Evolutionary conservation across 768 basidiomycete species (phyloP).

Genomic region (Leccinum broughii): DNA sequence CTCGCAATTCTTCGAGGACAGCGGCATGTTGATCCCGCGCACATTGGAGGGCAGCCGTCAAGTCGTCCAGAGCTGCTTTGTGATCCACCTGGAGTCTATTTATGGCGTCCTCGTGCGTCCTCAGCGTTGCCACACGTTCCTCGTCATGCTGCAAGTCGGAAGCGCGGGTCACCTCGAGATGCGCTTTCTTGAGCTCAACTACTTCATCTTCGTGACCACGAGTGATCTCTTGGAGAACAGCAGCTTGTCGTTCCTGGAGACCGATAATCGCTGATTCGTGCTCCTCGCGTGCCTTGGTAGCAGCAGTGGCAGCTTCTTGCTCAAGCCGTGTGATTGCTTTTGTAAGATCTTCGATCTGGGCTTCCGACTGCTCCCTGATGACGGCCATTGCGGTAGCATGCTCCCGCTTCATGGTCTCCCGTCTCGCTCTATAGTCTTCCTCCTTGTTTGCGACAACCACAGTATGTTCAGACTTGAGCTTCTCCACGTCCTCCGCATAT

Average conservation of each 20-base stretch:
- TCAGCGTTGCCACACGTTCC: slow-evolving; percentile 36
- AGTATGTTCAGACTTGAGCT: slow-evolving; percentile 62
- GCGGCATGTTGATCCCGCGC: slow-evolving; percentile 37
- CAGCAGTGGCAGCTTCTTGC: slow-evolving; percentile 44
- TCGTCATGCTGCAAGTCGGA: slow-evolving; percentile 35
- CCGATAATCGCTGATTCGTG: slow-evolving; percentile 47
- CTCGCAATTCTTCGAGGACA: slow-evolving; percentile 38
- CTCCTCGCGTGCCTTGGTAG: slow-evolving; percentile 43
- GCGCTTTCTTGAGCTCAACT: slow-evolving; percentile 46
- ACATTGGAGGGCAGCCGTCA: slow-evolving; percentile 41
- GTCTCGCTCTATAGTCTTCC: slow-evolving; percentile 51
- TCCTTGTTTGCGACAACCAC: slow-evolving; percentile 53
- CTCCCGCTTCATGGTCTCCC: slow-evolving; percentile 36
- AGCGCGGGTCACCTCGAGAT: slow-evolving; percentile 42
- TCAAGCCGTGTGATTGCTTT: slow-evolving; percentile 50
- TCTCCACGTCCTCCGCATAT: slow-evolving; percentile 65
- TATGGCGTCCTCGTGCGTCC: slow-evolving; percentile 45
- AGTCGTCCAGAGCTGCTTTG: slow-evolving; percentile 43
- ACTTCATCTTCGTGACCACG: slow-evolving; percentile 57
- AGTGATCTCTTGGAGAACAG: slow-evolving; percentile 54
- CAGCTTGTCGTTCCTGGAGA: slow-evolving; percentile 57
- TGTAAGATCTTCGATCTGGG: slow-evolving; percentile 63
- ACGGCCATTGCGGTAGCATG: slow-evolving; percentile 35
- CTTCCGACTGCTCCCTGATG: slow-evolving; percentile 35
- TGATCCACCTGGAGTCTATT: slow-evolving; percentile 47